Percentiles rank a stretch among this genome's conserved stretches.
phyloP scores from a whole-genome alignment of 768 basidiomycete species.

The Suillus ampliporus region DNA sequence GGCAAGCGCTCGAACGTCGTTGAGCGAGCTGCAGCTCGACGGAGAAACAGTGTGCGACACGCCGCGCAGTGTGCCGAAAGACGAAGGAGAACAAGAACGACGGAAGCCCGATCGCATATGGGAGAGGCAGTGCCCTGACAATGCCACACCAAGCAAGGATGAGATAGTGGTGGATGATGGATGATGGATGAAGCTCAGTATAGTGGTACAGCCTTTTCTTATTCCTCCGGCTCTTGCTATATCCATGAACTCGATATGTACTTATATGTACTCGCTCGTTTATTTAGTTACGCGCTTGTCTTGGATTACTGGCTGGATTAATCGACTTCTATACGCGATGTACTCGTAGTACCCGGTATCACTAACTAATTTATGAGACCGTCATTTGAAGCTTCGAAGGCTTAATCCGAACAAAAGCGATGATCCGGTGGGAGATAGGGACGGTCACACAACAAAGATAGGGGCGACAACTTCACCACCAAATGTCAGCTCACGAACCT shows the following conservation, averaged over 20 bases:
- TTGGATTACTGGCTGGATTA: neutral
- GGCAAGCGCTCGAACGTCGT: conserved; percentile 33
- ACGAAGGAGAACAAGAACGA: neutral
- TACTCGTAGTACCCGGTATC: neutral
- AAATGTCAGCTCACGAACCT: conserved; percentile 4
- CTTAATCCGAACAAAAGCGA: too few relatives aligned
- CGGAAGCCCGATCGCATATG: conserved; percentile 9
- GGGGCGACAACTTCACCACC: neutral
- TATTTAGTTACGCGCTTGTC: neutral
- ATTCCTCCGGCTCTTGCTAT: neutral
- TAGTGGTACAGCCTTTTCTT: neutral
- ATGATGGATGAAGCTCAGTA: conserved; percentile 1
- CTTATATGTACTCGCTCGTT: too few relatives aligned
- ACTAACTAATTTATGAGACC: neutral
- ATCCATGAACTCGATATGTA: neutral
- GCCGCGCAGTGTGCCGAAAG: neutral
- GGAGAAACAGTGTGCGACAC: conserved; percentile 18
- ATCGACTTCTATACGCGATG: neutral
- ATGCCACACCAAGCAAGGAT: neutral
- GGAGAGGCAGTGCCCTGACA: conserved; percentile 6
- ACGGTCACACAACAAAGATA: neutral
- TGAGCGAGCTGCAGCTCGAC: conserved; percentile 37
- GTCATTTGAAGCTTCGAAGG: neutral
- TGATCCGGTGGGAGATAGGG: too few relatives aligned
- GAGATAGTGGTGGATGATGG: conserved; percentile 7